Evolutionary conservation across 805 yeast species (phyloP), one percentile per base, ranked within the genome.

Genomic region (Kodamaea laetipori): DNA sequence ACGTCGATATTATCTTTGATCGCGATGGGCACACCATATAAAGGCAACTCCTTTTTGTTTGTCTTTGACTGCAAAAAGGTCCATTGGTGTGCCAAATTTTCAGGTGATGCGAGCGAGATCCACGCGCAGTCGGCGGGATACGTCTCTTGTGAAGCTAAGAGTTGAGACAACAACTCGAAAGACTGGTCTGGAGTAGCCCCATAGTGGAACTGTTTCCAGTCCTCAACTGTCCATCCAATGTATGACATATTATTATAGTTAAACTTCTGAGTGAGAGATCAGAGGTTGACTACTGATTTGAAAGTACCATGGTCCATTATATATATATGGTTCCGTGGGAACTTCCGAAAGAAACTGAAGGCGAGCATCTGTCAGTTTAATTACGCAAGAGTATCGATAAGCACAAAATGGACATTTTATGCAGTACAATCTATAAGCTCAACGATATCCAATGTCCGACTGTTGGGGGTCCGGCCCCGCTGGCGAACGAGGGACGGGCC

Each of bases 21-120:
- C 11, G 97, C 99, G 35, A 89, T 77, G 1, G 99, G 99, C 3
- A 94, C 98, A 63, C 98, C 98, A 58, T 82, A 92, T 19, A 92
- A 74, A 11, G 89, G 87, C 32, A 86, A 65, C 0, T 59, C 46
- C n/a, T 57, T 50, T 55, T 78, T 84, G 58, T 80, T 60, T 15
- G 77, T 66, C 56, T 76, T 77, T 11, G 86, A 76, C 57, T 84
- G 88, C 35, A 90, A 69, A 28, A 81, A 78, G 39, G 74, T 74
- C 90, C 96, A 88, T 65, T 92, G 98, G 52, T 82, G 85, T 30
- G 59, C 54, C 39, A 92, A 64, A 51, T 78, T 77, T n/a, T 79
- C 84, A 21, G 67, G 65, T 3, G 86, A 58, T 2, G 86, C 84
- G 16, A 89, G 60, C 4, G 95, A 81, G 56, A 92, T 90, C 98